Conservation (phyloP, 2,329 filamentous ascomycete species). For the Arachnopeziza araneosa region DNA sequence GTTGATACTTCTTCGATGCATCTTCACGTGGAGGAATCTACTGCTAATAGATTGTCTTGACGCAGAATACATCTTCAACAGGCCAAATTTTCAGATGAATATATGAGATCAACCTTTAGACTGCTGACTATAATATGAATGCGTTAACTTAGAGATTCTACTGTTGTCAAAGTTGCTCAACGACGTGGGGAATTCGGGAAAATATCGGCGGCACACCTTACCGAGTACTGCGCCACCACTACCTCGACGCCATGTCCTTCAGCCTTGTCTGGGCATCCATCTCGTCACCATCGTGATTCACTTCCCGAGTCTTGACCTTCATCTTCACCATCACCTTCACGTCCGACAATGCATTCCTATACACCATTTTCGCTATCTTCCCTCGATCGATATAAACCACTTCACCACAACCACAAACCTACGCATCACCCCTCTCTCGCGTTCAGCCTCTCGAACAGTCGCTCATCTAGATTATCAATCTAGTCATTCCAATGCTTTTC, state of each 20-base stretch:
- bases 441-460: neutral
- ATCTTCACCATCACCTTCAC: neutral
- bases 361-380: neutral
- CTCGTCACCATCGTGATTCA: neutral
- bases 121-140: neutral
- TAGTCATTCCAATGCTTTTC: neutral
- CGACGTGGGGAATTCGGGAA: neutral
- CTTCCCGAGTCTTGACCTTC: neutral
- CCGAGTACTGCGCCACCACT: too few species aligned
- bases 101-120: too few species aligned
- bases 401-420: neutral
- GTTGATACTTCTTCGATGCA: too few species aligned
- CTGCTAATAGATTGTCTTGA: too few species aligned
- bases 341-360: neutral
- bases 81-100: too few species aligned
- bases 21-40: too few species aligned
- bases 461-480: neutral
- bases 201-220: neutral
- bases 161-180: neutral
- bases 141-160: neutral
- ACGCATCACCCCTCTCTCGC: neutral
- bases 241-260: neutral
- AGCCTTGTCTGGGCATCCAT: neutral
- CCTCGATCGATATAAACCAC: neutral
- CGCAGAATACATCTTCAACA: too few species aligned